Percentiles rank a stretch among this genome's conserved stretches.
phyloP scores from a whole-genome alignment of 2,329 filamentous ascomycete species.

The Diatrype stigma region DNA sequence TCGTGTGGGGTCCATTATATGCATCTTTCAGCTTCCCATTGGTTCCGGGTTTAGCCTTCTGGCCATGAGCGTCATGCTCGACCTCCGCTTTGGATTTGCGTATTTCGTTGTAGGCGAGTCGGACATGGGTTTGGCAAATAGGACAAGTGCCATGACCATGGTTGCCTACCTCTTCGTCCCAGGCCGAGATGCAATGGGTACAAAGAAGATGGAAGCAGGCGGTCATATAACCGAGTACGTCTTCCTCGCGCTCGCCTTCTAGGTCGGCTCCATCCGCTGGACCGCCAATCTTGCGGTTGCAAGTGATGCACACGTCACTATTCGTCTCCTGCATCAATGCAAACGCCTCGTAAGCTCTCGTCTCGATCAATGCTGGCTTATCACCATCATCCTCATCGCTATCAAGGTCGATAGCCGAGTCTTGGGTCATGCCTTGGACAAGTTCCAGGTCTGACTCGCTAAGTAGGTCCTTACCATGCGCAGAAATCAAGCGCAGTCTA shows the following conservation, averaged over 20 bases:
- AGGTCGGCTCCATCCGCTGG: conserved; percentile 49
- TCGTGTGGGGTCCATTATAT: conserved; percentile 81
- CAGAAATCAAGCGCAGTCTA: conserved; percentile 83
- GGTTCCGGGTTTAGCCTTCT: conserved; percentile 29
- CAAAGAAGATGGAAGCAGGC: conserved; percentile 87
- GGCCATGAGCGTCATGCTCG: conserved; percentile 51
- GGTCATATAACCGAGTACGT: conserved; percentile 74
- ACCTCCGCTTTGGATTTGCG: conserved; percentile 55
- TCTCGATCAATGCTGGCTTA: conserved; percentile 56
- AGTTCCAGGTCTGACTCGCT: conserved; percentile 77
- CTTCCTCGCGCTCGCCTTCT: conserved; percentile 55
- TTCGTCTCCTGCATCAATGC: conserved; percentile 79
- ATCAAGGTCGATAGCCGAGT: conserved; percentile 85
- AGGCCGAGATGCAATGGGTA: conserved; percentile 61
- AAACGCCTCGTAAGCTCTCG: conserved; percentile 81
- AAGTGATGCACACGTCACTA: conserved; percentile 68
- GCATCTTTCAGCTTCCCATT: conserved; percentile 42
- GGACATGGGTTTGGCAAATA: conserved; percentile 62
- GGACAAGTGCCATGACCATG: conserved; percentile 55
- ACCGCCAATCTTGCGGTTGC: conserved; percentile 59
- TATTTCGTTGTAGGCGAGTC: conserved; percentile 64
- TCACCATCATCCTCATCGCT: conserved; percentile 64
- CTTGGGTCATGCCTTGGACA: conserved; percentile 75
- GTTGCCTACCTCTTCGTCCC: conserved; percentile 51
- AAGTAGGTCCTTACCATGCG: conserved; percentile 88